phyloP scores from a whole-genome alignment of 345 rosid genomes.

The Durio zibethinus region DNA sequence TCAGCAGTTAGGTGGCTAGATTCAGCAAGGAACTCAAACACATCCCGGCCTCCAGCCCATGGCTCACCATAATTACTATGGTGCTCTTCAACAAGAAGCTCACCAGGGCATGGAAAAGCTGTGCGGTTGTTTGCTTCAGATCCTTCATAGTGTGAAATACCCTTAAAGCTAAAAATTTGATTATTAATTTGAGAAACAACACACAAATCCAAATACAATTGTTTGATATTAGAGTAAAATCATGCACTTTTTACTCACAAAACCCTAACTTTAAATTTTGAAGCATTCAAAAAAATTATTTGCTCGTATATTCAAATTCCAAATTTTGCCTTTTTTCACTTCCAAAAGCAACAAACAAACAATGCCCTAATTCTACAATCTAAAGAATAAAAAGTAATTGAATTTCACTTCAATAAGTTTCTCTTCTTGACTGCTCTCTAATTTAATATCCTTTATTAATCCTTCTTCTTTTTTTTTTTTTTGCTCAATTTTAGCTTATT shows the following conservation, averaged over 20 bases:
- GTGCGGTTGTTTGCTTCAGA: conserved; percentile 57
- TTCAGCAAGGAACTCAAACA: conserved; percentile 86
- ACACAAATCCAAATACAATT: neutral
- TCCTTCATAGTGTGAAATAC: conserved; percentile 78
- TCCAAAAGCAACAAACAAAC: neutral
- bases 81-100: conserved; percentile 89
- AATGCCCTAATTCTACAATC: neutral
- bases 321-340: too few species aligned
- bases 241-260: neutral
- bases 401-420: neutral
- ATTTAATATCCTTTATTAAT: neutral
- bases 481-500: neutral
- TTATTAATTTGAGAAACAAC: too few species aligned
- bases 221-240: neutral
- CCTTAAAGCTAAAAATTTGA: conserved; percentile 56
- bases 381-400: neutral
- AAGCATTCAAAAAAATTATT: neutral
- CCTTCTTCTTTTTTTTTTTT: neutral
- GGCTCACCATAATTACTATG: conserved; percentile 98
- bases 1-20: conserved; percentile 43
- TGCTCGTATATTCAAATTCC: too few species aligned
- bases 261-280: neutral
- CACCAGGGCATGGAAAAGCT: conserved; percentile 83
- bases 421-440: neutral
- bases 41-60: conserved; percentile 95